Evolutionary conservation across 2,329 filamentous ascomycete species (phyloP).

Genomic region (Aspergillus felis): DNA sequence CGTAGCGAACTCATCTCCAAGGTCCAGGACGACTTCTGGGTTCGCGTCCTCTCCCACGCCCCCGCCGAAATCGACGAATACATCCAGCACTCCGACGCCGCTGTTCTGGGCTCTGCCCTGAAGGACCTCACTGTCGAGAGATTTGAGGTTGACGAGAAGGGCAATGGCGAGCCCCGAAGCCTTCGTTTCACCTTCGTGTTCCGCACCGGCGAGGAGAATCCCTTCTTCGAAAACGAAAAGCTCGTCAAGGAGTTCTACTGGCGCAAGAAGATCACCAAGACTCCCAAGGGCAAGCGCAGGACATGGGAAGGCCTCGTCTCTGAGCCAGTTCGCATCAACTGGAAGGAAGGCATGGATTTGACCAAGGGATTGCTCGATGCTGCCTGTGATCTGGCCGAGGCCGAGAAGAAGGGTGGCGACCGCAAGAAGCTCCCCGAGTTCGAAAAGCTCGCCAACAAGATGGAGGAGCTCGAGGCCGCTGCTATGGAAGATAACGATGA

Average conservation of each 20-base stretch:
- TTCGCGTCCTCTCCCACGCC: conserved; percentile 84
- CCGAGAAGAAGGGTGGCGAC: conserved; percentile 49
- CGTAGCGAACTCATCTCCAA: conserved; percentile 64
- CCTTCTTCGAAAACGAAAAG: conserved; percentile 71
- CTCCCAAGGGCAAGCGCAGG: conserved; percentile 44
- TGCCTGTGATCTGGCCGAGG: conserved; percentile 65
- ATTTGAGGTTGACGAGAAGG: conserved; percentile 65
- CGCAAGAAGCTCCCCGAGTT: conserved; percentile 51
- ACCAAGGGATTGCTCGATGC: conserved; percentile 75
- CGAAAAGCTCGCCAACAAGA: conserved; percentile 51
- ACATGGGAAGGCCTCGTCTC: conserved; percentile 74
- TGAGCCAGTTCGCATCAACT: conserved; percentile 82
- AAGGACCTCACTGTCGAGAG: conserved; percentile 68
- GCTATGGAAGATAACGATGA: conserved; percentile 30
- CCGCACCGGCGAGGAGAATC: conserved; percentile 58
- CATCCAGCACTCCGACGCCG: conserved; percentile 73
- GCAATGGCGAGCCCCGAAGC: conserved; percentile 73
- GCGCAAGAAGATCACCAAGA: conserved; percentile 55
- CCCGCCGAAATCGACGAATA: conserved; percentile 83
- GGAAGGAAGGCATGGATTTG: conserved; percentile 82
- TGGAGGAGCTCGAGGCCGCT: conserved; percentile 38
- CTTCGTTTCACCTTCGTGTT: conserved; percentile 76
- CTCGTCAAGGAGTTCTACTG: conserved; percentile 93
- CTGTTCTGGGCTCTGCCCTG: conserved; percentile 65
- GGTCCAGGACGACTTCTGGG: conserved; percentile 70